Conservation (phyloP, 148 eudicot genomes). For the Gaultheria prostrata region DNA sequence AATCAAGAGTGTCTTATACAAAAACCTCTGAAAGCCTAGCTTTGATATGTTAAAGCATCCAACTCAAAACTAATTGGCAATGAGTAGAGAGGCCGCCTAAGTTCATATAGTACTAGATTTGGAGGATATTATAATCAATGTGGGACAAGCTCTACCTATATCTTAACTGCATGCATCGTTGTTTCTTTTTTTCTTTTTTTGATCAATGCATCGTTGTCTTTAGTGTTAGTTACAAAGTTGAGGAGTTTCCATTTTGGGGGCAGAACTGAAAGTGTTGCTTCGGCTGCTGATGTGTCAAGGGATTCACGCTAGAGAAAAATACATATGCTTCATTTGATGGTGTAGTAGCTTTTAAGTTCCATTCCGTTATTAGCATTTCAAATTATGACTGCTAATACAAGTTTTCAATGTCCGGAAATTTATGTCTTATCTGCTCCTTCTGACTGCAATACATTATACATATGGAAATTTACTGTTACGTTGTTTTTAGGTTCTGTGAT, state of each 20-base stretch:
- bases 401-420: background rate
- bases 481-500: conserved; percentile 65
- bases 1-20: no score
- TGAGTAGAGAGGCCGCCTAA: no score
- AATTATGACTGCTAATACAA: background rate
- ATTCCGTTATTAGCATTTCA: background rate
- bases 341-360: background rate
- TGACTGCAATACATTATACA: background rate
- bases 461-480: background rate
- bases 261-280: conserved; percentile 14
- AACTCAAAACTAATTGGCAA: no score
- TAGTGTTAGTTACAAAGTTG: background rate
- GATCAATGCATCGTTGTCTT: background rate
- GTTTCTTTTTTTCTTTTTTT: no score
- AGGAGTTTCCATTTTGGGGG: background rate
- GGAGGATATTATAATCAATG: no score
- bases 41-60: no score
- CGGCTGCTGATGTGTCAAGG: background rate
- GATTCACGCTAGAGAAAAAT: background rate
- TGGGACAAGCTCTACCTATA: no score
- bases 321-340: background rate
- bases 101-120: no score
- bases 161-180: background rate
- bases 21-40: no score
- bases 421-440: background rate